Conservation (phyloP, 306 rosid genomes). For the Cicer yamashitae region DNA sequence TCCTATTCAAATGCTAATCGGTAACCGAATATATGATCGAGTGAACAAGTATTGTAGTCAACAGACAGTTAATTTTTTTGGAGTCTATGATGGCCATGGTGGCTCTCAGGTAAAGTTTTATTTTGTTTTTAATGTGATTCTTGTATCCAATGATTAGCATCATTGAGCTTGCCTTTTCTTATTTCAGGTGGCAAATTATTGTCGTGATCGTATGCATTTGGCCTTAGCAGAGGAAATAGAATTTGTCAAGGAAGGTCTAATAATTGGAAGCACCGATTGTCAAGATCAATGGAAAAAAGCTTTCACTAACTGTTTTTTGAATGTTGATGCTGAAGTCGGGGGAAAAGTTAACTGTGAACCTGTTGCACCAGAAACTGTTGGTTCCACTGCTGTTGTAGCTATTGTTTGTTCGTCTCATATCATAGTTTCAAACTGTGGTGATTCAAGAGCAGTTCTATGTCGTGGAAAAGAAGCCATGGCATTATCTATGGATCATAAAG, state of each 20-base stretch:
- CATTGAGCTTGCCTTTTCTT: conserved; percentile 36
- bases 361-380: conserved; percentile 90
- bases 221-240: conserved; percentile 88
- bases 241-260: conserved; percentile 56
- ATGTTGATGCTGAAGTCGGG: conserved; percentile 87
- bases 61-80: conserved; percentile 79
- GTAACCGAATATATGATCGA: conserved; percentile 63
- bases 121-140: not conserved
- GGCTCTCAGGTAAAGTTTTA: conserved; percentile 72
- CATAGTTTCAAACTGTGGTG: conserved; percentile 88
- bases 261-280: conserved; percentile 59
- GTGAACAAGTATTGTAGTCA: conserved; percentile 59
- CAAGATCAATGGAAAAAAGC: conserved; percentile 78
- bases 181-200: conserved; percentile 83
- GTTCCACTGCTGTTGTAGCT: conserved; percentile 91
- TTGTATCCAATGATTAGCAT: conserved; percentile 19
- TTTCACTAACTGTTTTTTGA: conserved; percentile 71
- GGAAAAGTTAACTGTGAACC: conserved; percentile 68
- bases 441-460: conserved; percentile 88
- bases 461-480: conserved; percentile 91
- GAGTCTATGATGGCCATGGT: conserved; percentile 97
- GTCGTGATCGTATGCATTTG: conserved; percentile 77
- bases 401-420: conserved; percentile 84
- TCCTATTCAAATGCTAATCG: conserved; percentile 81
- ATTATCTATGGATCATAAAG: conserved; percentile 91